These are phyloP conservation scores for Wallacemonas sp. DNA, from an alignment of 208 protist species.

Conservation along the genomic window DNA sequence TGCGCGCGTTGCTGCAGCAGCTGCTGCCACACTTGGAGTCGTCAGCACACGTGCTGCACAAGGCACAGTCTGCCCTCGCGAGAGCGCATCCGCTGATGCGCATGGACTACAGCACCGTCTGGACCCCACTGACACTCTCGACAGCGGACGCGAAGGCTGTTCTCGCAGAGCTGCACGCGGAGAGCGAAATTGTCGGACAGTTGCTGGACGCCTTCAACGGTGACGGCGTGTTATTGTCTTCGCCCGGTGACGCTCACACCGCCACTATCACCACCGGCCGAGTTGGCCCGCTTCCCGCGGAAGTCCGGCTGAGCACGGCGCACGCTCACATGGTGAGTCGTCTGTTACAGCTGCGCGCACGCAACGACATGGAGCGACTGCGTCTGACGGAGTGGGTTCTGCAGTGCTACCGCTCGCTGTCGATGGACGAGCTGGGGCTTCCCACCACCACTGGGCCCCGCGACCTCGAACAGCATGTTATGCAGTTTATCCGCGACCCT, in stretches of 20 bases:
- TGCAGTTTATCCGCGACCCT: constrained; percentile 67
- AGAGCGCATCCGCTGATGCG: neutral
- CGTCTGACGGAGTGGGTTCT: constrained; percentile 37
- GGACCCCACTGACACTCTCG: neutral
- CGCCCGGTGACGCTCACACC: neutral
- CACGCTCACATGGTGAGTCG: neutral
- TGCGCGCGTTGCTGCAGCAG: neutral
- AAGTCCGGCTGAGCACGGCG: neutral
- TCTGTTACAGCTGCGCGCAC: constrained; percentile 5
- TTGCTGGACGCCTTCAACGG: neutral
- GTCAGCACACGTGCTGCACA: neutral
- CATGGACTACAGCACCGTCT: neutral
- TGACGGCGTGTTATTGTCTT: neutral
- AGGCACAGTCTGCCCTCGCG: neutral
- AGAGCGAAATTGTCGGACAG: neutral
- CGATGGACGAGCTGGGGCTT: constrained; percentile 57
- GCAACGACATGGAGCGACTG: constrained; percentile 5
- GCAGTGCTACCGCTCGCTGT: constrained; percentile 36
- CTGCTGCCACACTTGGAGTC: neutral
- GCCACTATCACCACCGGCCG: neutral
- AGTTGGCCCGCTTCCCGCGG: neutral
- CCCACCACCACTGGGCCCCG: constrained; percentile 43
- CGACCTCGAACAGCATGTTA: constrained; percentile 51
- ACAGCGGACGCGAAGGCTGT: neutral
- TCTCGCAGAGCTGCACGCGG: neutral